phyloP scores from a whole-genome alignment of 2,329 filamentous ascomycete species.

The Epichloe brachyelytri region DNA sequence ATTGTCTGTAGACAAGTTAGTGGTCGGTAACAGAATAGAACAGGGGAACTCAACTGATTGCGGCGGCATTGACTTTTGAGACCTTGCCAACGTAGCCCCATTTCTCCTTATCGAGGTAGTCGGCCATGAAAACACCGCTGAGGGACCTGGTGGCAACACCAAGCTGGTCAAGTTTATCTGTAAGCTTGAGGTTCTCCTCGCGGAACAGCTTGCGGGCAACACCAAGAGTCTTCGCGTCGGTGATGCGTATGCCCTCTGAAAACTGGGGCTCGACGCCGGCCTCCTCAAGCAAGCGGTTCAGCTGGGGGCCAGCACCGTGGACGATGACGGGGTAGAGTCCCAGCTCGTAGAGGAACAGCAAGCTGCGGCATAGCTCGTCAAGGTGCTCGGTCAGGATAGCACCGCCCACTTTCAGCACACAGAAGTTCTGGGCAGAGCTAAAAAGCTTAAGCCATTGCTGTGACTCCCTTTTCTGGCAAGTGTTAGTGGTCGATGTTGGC shows the following conservation, averaged over 20 bases:
- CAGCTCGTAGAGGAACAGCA: constrained; percentile 89
- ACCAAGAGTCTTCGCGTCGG: constrained; percentile 86
- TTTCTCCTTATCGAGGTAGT: constrained; percentile 93
- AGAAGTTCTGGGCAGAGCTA: constrained; percentile 91
- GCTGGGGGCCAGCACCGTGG: constrained; percentile 86
- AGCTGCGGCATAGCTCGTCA: constrained; percentile 75
- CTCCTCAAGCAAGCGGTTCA: constrained; percentile 81
- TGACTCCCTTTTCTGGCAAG: constrained; percentile 8
- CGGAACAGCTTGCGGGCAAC: constrained; percentile 87
- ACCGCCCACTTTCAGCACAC: constrained; percentile 95
- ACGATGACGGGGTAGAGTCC: constrained; percentile 91
- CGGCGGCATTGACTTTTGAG: constrained; percentile 77
- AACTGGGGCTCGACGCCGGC: constrained; percentile 92
- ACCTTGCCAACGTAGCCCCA: constrained; percentile 95
- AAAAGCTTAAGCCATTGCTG: constrained; percentile 98
- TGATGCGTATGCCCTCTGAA: constrained; percentile 90
- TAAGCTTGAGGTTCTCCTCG: constrained; percentile 87
- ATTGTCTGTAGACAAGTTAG: neutral
- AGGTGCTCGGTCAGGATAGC: constrained; percentile 92
- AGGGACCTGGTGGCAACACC: constrained; percentile 83
- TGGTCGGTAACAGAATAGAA: neutral
- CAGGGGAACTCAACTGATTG: constrained; percentile 47
- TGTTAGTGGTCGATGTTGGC: constrained; percentile 15
- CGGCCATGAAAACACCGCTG: constrained; percentile 81
- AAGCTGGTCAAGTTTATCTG: constrained; percentile 78